Conservation (phyloP, 2,329 filamentous ascomycete genomes). For the Mycosphaerella sp. region DNA sequence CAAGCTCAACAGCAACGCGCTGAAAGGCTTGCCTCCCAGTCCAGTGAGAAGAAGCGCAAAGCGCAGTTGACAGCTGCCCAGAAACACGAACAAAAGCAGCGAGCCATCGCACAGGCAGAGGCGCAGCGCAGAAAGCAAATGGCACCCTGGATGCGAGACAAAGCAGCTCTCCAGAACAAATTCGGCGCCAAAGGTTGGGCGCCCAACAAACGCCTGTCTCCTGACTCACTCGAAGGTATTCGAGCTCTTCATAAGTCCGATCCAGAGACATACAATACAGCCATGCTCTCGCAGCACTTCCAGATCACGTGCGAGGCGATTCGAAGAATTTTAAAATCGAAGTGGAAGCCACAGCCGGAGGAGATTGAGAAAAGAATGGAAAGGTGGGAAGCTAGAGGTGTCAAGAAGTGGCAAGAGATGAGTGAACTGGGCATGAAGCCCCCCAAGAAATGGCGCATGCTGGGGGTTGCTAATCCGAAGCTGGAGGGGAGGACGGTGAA, state of each 20-base stretch:
- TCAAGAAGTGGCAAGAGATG: slow-evolving; percentile 45
- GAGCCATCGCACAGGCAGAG: neutral
- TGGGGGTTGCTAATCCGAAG: slow-evolving; percentile 34
- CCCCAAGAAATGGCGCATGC: slow-evolving; percentile 48
- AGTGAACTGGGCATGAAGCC: slow-evolving; percentile 50
- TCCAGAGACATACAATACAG: slow-evolving; percentile 69
- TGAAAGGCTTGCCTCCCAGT: slow-evolving; percentile 6
- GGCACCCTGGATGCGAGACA: slow-evolving; percentile 68
- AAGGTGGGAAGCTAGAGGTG: slow-evolving; percentile 45
- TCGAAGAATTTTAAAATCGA: slow-evolving; percentile 74
- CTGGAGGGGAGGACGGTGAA: slow-evolving; percentile 1
- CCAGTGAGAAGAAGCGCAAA: slow-evolving; percentile 9
- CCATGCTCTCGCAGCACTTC: slow-evolving; percentile 69
- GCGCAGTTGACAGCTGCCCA: slow-evolving; percentile 2
- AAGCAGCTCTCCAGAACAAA: slow-evolving; percentile 66
- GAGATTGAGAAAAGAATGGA: slow-evolving; percentile 40
- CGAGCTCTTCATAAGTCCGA: slow-evolving; percentile 72
- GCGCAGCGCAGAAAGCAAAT: slow-evolving; percentile 9
- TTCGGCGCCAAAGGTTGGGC: slow-evolving; percentile 71
- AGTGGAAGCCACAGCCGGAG: slow-evolving; percentile 58
- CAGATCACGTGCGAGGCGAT: slow-evolving; percentile 82
- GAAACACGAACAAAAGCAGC: slow-evolving; percentile 9
- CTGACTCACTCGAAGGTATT: slow-evolving; percentile 87
- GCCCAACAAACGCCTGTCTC: slow-evolving; percentile 79
- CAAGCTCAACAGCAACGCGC: slow-evolving; percentile 7